Conservation (phyloP, 2,329 filamentous ascomycete species). For the Dothideomycetes sp. region DNA sequence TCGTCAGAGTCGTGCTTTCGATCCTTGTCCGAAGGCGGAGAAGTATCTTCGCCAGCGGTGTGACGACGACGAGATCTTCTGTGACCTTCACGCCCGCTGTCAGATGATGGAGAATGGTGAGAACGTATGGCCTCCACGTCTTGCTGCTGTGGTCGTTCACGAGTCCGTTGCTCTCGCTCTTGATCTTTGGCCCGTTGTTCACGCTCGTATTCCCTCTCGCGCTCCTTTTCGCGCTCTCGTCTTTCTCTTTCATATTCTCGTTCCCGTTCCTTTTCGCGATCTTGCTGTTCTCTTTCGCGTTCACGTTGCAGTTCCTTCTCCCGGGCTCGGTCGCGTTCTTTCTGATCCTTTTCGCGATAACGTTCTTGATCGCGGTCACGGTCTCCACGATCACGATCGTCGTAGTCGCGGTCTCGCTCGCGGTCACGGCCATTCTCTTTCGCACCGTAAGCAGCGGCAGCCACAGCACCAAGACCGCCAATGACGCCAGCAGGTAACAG, state of each 20-base stretch:
- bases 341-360: conserved; percentile 17
- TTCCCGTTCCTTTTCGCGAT: conserved; percentile 20
- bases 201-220: conserved; percentile 8
- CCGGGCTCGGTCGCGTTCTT: too few relatives aligned
- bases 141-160: conserved; percentile 20
- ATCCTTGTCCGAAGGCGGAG: conserved; percentile 12
- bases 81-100: conserved; percentile 9
- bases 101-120: conserved; percentile 15
- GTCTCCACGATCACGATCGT: conserved; percentile 15
- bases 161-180: conserved; percentile 19
- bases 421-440: conserved; percentile 20
- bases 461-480: conserved; percentile 15
- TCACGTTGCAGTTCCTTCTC: not conserved
- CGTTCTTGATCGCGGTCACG: conserved; percentile 17
- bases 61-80: conserved; percentile 15
- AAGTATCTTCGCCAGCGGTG: not conserved
- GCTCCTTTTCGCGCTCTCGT: conserved; percentile 2
- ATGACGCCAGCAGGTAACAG: conserved; percentile 16
- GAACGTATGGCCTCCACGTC: conserved; percentile 19
- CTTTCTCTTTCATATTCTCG: conserved; percentile 11
- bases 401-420: conserved; percentile 14
- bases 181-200: too few relatives aligned
- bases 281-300: conserved; percentile 12
- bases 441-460: conserved; percentile 15
- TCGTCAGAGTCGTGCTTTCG: conserved; percentile 8